phyloP scores from a whole-genome alignment of 768 basidiomycete species.

The Lentinula aciculospora region DNA sequence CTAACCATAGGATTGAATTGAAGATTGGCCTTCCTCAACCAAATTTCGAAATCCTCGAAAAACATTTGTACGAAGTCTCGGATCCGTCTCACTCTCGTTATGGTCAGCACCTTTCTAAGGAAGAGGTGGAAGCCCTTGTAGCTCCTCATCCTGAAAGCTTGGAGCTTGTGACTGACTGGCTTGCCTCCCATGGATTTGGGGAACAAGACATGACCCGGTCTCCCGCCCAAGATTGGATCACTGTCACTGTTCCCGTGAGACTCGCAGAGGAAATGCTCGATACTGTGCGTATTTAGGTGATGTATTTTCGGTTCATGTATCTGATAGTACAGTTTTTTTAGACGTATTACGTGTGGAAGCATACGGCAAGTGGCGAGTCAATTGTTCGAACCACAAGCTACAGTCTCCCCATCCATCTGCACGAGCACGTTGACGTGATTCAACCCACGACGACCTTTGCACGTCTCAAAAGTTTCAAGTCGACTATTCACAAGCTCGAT shows the following conservation, averaged over 20 bases:
- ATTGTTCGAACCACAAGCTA: conserved; percentile 56
- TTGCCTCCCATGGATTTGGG: conserved; percentile 46
- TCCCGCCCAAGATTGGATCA: conserved; percentile 67
- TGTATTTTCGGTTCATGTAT: background rate
- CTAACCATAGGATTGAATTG: conserved; percentile 43
- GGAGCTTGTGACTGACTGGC: conserved; percentile 54
- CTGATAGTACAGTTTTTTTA: conserved; percentile 17
- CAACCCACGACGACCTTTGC: conserved; percentile 6
- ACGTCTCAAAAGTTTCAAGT: background rate
- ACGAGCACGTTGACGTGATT: conserved; percentile 5
- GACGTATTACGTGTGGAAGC: conserved; percentile 62
- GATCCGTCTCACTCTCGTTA: conserved; percentile 50
- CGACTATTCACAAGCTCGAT: conserved; percentile 17
- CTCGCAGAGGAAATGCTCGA: conserved; percentile 67
- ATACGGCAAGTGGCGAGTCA: conserved; percentile 43
- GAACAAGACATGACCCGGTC: conserved; percentile 47
- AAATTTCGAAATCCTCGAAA: conserved; percentile 43
- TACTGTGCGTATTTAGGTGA: conserved; percentile 37
- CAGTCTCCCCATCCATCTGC: background rate
- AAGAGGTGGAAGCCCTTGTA: conserved; percentile 57
- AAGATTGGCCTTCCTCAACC: conserved; percentile 54
- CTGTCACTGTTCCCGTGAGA: conserved; percentile 48
- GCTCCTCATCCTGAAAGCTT: conserved; percentile 52
- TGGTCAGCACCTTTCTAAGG: conserved; percentile 55
- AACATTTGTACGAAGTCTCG: conserved; percentile 52